Evolutionary conservation across 805 yeast genomes (phyloP).

Genomic region (Candida nanaspora): DNA sequence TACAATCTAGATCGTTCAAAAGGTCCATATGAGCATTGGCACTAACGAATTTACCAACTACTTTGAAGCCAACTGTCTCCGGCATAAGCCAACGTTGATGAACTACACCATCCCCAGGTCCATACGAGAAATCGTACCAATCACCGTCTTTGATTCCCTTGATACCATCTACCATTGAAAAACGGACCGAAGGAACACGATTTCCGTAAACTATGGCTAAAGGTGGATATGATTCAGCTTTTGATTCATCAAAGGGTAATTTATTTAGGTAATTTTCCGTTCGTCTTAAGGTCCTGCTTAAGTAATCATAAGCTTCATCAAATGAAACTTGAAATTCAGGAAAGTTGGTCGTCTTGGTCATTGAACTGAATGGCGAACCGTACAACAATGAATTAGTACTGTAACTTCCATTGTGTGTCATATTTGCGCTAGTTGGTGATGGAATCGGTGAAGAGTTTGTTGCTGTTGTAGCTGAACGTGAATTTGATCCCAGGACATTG

Average conservation of each 20-base stretch:
- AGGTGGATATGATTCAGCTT: conserved; percentile 62
- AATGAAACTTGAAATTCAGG: conserved; percentile 28
- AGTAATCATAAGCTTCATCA: conserved; percentile 58
- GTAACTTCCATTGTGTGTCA: conserved; percentile 3
- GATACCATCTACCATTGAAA: conserved; percentile 55
- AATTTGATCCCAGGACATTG: not conserved
- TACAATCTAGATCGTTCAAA: conserved; percentile 63
- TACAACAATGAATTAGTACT: not conserved
- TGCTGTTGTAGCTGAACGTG: not conserved
- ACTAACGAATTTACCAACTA: conserved; percentile 60
- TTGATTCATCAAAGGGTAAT: conserved; percentile 43
- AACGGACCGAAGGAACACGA: conserved; percentile 78
- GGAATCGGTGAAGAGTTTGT: not conserved
- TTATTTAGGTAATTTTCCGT: conserved; percentile 53
- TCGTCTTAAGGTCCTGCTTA: conserved; percentile 50
- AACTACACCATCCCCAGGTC: conserved; percentile 92
- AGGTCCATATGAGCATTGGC: conserved; percentile 73
- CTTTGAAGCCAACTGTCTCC: conserved; percentile 57
- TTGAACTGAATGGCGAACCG: not conserved
- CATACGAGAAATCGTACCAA: conserved; percentile 72
- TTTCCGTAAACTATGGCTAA: conserved; percentile 77
- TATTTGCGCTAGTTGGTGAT: not conserved
- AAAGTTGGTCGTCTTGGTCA: conserved; percentile 3
- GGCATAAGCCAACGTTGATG: conserved; percentile 82
- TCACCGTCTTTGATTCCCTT: conserved; percentile 65